These are phyloP conservation scores for Bolboschoenus planiculmis DNA, from an alignment of 176 grass and related monocot genomes.

Conservation along the genomic window DNA sequence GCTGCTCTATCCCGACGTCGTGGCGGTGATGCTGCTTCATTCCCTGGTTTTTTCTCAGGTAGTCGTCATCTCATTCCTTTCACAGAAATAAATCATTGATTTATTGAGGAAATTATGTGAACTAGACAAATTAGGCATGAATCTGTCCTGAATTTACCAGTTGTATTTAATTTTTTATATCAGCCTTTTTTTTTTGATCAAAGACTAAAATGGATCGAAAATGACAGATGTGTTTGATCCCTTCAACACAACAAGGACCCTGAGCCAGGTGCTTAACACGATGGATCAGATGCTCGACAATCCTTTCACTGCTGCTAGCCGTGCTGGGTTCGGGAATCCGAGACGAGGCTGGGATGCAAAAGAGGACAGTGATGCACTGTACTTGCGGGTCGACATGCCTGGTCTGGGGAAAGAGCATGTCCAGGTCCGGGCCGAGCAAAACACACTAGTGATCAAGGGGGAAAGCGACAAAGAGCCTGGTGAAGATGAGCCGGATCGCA, in stretches of 20 bases:
- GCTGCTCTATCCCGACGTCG: neutral
- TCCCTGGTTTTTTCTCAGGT: slow-evolving; percentile 13
- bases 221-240: slow-evolving; percentile 59
- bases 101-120: neutral
- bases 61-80: slow-evolving; percentile 15
- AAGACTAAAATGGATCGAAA: neutral
- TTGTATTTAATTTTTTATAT: too few species aligned
- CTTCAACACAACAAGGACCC: slow-evolving; percentile 48
- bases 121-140: too few species aligned
- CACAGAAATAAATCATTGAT: neutral
- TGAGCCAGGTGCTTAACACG: slow-evolving; percentile 54
- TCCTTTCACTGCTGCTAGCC: slow-evolving; percentile 7
- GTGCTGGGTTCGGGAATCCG: neutral
- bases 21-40: neutral
- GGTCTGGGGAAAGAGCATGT: slow-evolving; percentile 71
- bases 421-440: slow-evolving; percentile 37
- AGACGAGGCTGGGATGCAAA: slow-evolving; percentile 51
- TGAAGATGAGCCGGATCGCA: slow-evolving; percentile 20
- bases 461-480: slow-evolving; percentile 30
- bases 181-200: too few species aligned
- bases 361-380: slow-evolving; percentile 55
- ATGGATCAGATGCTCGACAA: slow-evolving; percentile 51
- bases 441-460: slow-evolving; percentile 40
- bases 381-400: slow-evolving; percentile 77
- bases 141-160: too few species aligned